Percentiles rank a stretch among this genome's conserved stretches.
These are phyloP conservation scores for Diaporthe vaccinii DNA, from an alignment of 2,329 filamentous ascomycete genomes.

Conservation along the genomic window DNA sequence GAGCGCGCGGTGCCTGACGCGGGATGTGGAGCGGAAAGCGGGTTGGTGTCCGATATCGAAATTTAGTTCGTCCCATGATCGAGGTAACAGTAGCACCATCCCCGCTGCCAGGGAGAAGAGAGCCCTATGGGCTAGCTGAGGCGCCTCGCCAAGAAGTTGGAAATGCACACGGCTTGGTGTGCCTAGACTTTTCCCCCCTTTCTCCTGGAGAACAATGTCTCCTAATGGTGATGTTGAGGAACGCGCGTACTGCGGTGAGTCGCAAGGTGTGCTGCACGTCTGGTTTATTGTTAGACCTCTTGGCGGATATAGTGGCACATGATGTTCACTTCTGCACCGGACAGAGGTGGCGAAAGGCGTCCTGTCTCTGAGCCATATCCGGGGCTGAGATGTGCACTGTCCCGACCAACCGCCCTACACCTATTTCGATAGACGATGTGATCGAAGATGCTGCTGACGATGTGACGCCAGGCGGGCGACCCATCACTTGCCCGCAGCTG, in stretches of 20 bases:
- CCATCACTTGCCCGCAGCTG: background rate
- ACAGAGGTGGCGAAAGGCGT: background rate
- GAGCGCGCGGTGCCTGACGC: conserved; percentile 24
- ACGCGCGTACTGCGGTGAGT: conserved; percentile 21
- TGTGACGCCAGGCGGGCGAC: background rate
- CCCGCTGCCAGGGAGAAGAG: conserved; percentile 9
- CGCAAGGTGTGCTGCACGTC: background rate
- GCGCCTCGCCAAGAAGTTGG: conserved; percentile 11
- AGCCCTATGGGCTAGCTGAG: conserved; percentile 16
- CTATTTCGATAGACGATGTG: background rate
- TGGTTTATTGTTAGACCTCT: conserved; percentile 6
- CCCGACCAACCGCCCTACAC: background rate
- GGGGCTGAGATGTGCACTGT: too few relatives aligned
- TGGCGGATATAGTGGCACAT: background rate
- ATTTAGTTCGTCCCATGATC: conserved; percentile 30
- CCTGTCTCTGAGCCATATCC: background rate
- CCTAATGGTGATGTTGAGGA: background rate
- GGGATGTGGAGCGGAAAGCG: conserved; percentile 22
- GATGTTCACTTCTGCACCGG: background rate
- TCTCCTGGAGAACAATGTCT: background rate
- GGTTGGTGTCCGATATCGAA: conserved; percentile 17
- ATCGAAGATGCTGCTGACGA: background rate
- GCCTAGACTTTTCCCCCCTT: conserved; percentile 5
- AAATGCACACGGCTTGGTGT: background rate
- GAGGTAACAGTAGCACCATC: conserved; percentile 8